A percentile compares a stretch with the other conserved stretches of the same genome.
Conservation (phyloP, 1,284 basidiomycete species). For the Peniophora sp. region DNA sequence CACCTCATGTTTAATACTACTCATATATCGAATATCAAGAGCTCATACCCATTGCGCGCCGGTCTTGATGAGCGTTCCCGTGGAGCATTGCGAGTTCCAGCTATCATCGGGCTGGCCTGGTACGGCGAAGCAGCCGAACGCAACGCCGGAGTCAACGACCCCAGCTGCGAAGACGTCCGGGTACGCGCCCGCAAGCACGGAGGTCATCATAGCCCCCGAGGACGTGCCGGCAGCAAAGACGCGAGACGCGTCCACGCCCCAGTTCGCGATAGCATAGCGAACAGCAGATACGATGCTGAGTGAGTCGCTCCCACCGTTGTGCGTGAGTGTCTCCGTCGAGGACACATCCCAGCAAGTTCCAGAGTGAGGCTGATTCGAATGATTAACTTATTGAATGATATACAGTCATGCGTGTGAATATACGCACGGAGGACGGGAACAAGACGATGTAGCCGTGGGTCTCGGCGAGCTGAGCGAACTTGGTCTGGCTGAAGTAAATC, state of each 20-base stretch:
- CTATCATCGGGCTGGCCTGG: conserved; percentile 17
- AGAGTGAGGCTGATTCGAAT: conserved; percentile 36
- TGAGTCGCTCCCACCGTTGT: conserved; percentile 47
- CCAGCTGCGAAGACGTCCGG: conserved; percentile 47
- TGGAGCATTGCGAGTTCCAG: conserved; percentile 43
- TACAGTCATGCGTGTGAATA: no score
- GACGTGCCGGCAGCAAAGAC: conserved; percentile 46
- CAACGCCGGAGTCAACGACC: conserved; percentile 42
- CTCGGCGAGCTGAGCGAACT: not conserved
- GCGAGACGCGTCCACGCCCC: conserved; percentile 32
- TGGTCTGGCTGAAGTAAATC: not conserved
- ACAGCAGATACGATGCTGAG: conserved; percentile 41
- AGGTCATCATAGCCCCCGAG: conserved; percentile 58
- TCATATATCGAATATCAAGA: not conserved
- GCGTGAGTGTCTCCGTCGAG: conserved; percentile 40
- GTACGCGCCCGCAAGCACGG: conserved; percentile 45
- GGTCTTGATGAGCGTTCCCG: conserved; percentile 36
- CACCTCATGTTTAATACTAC: not conserved
- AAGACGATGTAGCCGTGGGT: not conserved
- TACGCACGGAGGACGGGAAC: conserved; percentile 1
- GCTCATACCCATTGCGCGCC: conserved; percentile 35
- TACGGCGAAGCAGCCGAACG: conserved; percentile 46
- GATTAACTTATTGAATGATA: conserved; percentile 8
- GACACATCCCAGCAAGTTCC: conserved; percentile 52
- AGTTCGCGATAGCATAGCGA: conserved; percentile 40